Conservation (phyloP, 345 rosid genomes). For the Diplotaxis tenuifolia region DNA sequence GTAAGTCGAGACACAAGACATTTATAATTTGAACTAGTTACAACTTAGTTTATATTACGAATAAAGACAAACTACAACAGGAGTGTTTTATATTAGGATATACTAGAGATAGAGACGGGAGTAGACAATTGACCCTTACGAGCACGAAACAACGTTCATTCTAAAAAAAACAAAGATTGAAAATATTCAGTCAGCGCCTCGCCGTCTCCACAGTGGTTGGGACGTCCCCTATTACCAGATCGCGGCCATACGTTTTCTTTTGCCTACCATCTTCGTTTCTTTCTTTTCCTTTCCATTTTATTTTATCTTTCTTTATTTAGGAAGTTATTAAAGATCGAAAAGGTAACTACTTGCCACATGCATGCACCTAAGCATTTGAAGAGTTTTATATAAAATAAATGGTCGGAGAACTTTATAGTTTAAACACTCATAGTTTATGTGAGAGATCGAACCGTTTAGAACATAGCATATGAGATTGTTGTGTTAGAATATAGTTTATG, state of each 20-base stretch:
- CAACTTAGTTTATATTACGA: slow-evolving; percentile 3
- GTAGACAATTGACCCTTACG: slow-evolving; percentile 33
- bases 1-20: too few relatives aligned
- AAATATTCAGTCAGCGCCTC: slow-evolving; percentile 24
- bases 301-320: slow-evolving; percentile 2
- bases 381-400: background rate
- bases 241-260: slow-evolving; percentile 37
- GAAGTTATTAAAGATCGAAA: slow-evolving; percentile 25
- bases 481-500: background rate
- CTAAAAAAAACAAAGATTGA: background rate
- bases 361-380: slow-evolving; percentile 11
- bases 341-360: slow-evolving; percentile 21
- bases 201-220: slow-evolving; percentile 36
- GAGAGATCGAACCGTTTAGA: background rate
- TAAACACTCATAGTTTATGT: background rate
- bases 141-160: slow-evolving; percentile 36
- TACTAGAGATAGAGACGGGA: background rate
- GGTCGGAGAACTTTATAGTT: background rate
- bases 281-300: background rate
- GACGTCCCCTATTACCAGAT: slow-evolving; percentile 32
- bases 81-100: background rate
- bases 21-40: background rate
- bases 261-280: slow-evolving; percentile 17
- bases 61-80: slow-evolving; percentile 26
- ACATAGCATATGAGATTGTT: background rate